These are phyloP conservation scores for Phytophthora pini DNA, from an alignment of 352 stramenopile species.

Conservation along the genomic window DNA sequence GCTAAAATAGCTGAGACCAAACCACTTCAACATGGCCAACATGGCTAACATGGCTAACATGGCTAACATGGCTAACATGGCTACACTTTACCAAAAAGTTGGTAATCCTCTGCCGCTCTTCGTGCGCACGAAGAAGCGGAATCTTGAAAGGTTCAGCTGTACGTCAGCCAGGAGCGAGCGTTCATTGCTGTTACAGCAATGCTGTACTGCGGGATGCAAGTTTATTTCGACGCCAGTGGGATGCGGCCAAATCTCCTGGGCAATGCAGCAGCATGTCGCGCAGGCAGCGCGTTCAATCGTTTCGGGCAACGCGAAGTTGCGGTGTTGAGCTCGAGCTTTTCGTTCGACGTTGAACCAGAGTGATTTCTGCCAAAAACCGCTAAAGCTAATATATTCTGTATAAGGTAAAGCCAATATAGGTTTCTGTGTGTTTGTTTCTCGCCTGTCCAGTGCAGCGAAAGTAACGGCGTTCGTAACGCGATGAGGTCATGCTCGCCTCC, in stretches of 20 bases:
- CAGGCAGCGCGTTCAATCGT: slow-evolving; percentile 13
- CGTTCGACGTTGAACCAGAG: slow-evolving; percentile 24
- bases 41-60: too few relatives aligned
- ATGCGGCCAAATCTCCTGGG: slow-evolving; percentile 17
- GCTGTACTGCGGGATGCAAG: too few relatives aligned
- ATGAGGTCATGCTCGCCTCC: slow-evolving; percentile 20
- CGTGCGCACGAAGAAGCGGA: slow-evolving; percentile 4
- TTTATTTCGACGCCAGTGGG: too few relatives aligned
- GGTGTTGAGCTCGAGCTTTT: slow-evolving; percentile 4
- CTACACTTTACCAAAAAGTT: slow-evolving; percentile 17
- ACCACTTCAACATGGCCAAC: slow-evolving; percentile 26
- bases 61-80: slow-evolving; percentile 29
- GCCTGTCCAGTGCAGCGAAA: not conserved
- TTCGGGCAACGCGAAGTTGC: not conserved
- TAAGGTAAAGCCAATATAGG: not conserved
- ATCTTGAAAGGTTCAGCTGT: slow-evolving; percentile 9
- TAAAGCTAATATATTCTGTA: not conserved
- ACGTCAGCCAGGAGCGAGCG: too few relatives aligned
- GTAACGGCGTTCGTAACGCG: slow-evolving; percentile 23
- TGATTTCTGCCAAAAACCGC: not conserved
- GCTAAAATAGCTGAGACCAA: slow-evolving; percentile 24
- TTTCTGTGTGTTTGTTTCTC: slow-evolving; percentile 5
- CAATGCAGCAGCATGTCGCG: slow-evolving; percentile 24
- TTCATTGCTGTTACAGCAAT: too few relatives aligned
- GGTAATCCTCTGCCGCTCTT: slow-evolving; percentile 23